phyloP scores from a whole-genome alignment of 108 stramenopile species.

The Cyclostephanos tholiformis region DNA sequence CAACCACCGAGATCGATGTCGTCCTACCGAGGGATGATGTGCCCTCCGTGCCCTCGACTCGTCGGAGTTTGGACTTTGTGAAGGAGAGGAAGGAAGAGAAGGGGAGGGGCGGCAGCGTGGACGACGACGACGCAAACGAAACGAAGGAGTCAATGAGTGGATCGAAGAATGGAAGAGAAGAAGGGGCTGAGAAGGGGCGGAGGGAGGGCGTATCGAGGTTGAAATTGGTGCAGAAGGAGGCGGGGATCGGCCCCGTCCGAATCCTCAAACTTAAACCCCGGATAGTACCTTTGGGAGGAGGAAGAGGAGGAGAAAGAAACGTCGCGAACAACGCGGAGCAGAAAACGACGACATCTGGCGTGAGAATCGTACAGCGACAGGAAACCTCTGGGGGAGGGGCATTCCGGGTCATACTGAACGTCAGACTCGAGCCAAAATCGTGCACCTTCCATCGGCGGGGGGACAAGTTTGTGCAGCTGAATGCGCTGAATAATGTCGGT shows the following conservation, averaged over 20 bases:
- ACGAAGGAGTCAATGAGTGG: neutral
- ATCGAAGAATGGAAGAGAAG: neutral
- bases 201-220: conserved; percentile 14
- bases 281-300: neutral
- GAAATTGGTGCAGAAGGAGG: conserved; percentile 62
- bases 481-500: conserved; percentile 26
- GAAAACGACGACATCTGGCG: conserved; percentile 8
- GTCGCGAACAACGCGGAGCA: neutral
- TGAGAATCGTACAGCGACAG: conserved; percentile 75
- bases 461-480: conserved; percentile 49
- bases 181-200: no score
- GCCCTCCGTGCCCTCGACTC: conserved; percentile 43
- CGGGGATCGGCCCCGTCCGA: conserved; percentile 77
- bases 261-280: conserved; percentile 44
- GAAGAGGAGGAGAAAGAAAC: neutral
- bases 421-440: conserved; percentile 47
- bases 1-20: conserved; percentile 10
- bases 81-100: conserved; percentile 16
- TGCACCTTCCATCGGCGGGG: conserved; percentile 33
- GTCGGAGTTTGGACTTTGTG: conserved; percentile 37
- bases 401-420: conserved; percentile 70
- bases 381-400: conserved; percentile 63
- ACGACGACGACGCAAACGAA: conserved; percentile 7
- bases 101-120: conserved; percentile 8
- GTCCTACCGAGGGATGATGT: conserved; percentile 28